These are phyloP conservation scores for Citrullus mucosospermus DNA, from an alignment of 306 rosid species.

Conservation along the genomic window DNA sequence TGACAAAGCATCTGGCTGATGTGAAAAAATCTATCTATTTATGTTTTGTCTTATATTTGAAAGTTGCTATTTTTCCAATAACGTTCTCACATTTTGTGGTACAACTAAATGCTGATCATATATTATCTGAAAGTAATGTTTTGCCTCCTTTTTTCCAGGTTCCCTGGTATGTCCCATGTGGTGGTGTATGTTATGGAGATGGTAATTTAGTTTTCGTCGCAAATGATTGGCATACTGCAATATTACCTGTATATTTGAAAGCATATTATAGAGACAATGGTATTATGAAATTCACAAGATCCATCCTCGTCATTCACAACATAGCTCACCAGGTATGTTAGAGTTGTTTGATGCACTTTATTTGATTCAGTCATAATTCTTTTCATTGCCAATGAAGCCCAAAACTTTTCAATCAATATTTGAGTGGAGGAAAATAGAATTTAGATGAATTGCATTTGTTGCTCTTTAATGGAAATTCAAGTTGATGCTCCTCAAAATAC, in stretches of 20 bases:
- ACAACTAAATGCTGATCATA: neutral
- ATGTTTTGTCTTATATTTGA: neutral
- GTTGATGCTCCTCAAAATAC: neutral
- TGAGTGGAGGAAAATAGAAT: neutral
- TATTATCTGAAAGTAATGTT: neutral
- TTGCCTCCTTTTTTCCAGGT: conserved; percentile 44
- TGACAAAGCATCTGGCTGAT: neutral
- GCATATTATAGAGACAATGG: conserved; percentile 80
- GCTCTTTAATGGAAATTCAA: neutral
- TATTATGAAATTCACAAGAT: conserved; percentile 66
- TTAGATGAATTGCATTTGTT: neutral
- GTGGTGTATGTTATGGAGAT: conserved; percentile 93
- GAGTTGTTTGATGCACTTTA: neutral
- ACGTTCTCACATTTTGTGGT: neutral
- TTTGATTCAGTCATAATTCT: neutral
- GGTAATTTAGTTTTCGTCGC: conserved; percentile 92
- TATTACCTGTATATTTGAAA: conserved; percentile 86
- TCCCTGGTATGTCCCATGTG: conserved; percentile 95
- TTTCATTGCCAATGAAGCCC: neutral
- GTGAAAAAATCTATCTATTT: neutral
- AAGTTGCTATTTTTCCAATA: neutral
- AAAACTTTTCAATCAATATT: neutral
- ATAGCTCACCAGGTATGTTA: conserved; percentile 81
- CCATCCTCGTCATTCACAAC: conserved; percentile 90
- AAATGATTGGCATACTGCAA: conserved; percentile 96